Evolutionary conservation across 305 asterid genomes (phyloP).

Genomic region (Solanum chacoense): DNA sequence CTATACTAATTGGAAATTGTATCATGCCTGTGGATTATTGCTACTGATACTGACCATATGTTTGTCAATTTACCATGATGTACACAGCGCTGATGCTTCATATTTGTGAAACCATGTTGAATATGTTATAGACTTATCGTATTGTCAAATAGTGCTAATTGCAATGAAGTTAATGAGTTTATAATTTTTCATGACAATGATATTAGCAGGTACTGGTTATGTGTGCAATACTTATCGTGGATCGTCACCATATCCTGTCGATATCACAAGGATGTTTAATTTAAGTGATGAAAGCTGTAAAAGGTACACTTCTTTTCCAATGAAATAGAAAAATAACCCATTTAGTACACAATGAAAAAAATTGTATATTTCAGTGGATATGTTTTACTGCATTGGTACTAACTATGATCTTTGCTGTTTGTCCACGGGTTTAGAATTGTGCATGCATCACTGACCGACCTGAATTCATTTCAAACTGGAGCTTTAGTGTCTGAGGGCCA

Average conservation of each 20-base stretch:
- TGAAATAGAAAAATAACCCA: not conserved
- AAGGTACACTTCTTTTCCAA: slow-evolving; percentile 34
- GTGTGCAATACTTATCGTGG: slow-evolving; percentile 72
- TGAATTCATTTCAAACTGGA: slow-evolving; percentile 26
- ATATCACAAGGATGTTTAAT: slow-evolving; percentile 79
- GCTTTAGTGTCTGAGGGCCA: slow-evolving; percentile 24
- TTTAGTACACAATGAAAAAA: not conserved
- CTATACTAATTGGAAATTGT: not conserved
- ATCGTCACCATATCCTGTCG: slow-evolving; percentile 40
- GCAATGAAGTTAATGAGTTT: not conserved
- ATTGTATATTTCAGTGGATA: not conserved
- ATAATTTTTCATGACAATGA: not conserved
- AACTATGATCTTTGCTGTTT: not conserved
- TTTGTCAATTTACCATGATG: not conserved
- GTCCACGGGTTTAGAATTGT: slow-evolving; percentile 40
- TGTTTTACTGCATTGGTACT: not conserved
- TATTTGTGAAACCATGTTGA: not conserved
- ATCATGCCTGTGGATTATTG: not conserved
- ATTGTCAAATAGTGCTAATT: not conserved
- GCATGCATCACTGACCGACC: slow-evolving; percentile 47
- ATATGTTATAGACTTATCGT: not conserved
- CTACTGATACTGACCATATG: not conserved
- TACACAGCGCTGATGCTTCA: not conserved
- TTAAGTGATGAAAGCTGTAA: slow-evolving; percentile 58
- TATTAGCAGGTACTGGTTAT: slow-evolving; percentile 65